Base-by-base conservation (phyloP, 1,284 basidiomycete species). In the Cerrena zonata region DNA sequence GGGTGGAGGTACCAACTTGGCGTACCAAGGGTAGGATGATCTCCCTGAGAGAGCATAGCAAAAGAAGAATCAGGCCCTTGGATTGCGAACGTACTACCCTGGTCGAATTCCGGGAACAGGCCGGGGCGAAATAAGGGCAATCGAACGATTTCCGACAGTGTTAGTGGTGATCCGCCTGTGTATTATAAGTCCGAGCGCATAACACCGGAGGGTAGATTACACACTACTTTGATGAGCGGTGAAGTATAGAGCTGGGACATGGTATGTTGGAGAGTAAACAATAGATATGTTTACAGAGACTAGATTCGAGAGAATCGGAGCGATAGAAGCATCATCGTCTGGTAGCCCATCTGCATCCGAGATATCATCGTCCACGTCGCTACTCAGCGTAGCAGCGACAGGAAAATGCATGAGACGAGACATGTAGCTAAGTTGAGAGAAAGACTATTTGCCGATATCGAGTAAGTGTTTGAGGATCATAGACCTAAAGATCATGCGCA, bases 1-100 rank as follows among this genome's bases (percentile, higher is more conserved):
- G 89, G 89, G 62, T 93, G 89, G 38, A 93, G 69, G 62, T 84
- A 90, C 89, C 89, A 93, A 50, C 79, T 83, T 11, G 84, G 82
- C 5, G 71, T 80, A 15, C 80, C 83, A 18, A 86, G 70, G 2
- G 75, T 80, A 0, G 89, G 90, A 61, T 92, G 90, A 52, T 93
- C 90, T 15, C 86, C 88, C 58, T 90, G 87, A 3, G 89, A 89
- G 12, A 93, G 67, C 25, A 91, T 65, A 15, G 90, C 87, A 59
- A 90, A 86, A 2, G 77, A 65, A 0, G 79, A 73, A 7, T 64
- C 66, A 1, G 74, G 71, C 12, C 69, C 64, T 24, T 74, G 75
- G 41, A 88, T 62, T 13, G 77, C 79, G 61, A 79, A 86, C 2
- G 74, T 60, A 15, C 78, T 79, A 25, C 65, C 59, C 15, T 34